phyloP scores from a whole-genome alignment of 768 basidiomycete genomes.

The Mycena alexandri region DNA sequence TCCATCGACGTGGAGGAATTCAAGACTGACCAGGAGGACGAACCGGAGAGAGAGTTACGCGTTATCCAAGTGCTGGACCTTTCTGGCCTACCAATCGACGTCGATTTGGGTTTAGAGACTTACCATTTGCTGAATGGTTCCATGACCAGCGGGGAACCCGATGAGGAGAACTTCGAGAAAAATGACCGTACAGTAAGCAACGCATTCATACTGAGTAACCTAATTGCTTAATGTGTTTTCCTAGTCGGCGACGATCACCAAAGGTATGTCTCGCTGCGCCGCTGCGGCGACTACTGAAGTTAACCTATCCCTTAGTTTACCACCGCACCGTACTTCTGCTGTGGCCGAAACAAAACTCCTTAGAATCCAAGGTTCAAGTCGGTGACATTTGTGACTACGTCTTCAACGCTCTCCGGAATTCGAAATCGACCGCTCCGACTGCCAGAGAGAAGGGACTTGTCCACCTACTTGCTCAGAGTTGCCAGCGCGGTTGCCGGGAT shows the following conservation, averaged over 20 bases:
- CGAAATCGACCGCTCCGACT: slow-evolving; percentile 15
- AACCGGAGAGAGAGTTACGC: neutral
- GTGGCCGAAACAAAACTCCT: slow-evolving; percentile 8
- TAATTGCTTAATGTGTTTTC: neutral
- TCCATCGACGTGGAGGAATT: slow-evolving; percentile 5
- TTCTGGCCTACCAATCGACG: slow-evolving; percentile 11
- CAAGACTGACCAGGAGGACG: neutral
- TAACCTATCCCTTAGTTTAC: slow-evolving; percentile 9
- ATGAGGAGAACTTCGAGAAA: slow-evolving; percentile 2
- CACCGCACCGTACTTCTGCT: slow-evolving; percentile 28
- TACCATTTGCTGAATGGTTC: neutral
- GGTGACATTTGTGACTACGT: slow-evolving; percentile 30
- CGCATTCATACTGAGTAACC: neutral
- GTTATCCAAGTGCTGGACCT: neutral
- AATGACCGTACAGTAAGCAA: slow-evolving; percentile 3
- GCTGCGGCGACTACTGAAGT: too few species aligned
- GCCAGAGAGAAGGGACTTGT: slow-evolving; percentile 16
- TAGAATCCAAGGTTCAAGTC: neutral
- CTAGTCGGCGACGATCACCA: neutral
- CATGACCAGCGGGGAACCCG: neutral
- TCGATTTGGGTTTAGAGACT: neutral
- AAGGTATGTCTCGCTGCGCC: neutral
- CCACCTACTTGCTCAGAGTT: neutral
- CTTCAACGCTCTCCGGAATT: slow-evolving; percentile 1
- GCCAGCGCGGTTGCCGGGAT: neutral